phyloP scores from a whole-genome alignment of 139 green algal genomes.

The Chlorella sp. region DNA sequence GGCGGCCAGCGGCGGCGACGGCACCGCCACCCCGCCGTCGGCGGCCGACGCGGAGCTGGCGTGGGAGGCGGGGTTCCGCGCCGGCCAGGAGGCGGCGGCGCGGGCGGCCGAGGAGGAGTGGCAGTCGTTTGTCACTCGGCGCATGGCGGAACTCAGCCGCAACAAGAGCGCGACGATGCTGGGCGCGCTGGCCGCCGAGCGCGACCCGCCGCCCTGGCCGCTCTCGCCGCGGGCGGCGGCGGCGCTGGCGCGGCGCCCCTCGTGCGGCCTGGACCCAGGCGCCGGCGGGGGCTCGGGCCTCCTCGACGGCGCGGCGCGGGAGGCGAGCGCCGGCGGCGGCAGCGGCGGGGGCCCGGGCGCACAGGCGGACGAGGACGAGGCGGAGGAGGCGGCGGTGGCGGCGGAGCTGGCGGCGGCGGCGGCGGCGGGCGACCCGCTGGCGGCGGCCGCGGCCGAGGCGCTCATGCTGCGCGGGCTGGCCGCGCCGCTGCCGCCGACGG shows the following conservation, averaged over 20 bases:
- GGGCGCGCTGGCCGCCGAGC: too few relatives aligned
- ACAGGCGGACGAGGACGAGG: too few relatives aligned
- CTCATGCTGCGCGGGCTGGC: neutral
- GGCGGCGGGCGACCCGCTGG: neutral
- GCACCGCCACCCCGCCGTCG: conserved; percentile 78
- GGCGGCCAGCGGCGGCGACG: too few relatives aligned
- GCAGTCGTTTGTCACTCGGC: conserved; percentile 20
- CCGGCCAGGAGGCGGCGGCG: conserved; percentile 37
- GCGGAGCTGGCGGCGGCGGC: neutral
- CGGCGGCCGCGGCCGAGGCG: neutral
- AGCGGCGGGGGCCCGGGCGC: too few relatives aligned
- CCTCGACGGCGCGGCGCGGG: too few relatives aligned
- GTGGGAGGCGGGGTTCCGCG: conserved; percentile 43
- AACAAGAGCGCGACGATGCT: conserved; percentile 9
- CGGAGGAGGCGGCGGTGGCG: conserved; percentile 18
- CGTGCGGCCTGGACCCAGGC: too few relatives aligned
- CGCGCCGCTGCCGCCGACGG: neutral
- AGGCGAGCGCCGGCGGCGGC: too few relatives aligned
- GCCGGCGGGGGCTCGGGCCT: too few relatives aligned
- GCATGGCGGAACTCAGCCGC: conserved; percentile 26
- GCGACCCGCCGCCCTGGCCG: too few relatives aligned
- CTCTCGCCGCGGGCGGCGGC: too few relatives aligned
- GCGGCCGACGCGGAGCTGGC: conserved; percentile 31
- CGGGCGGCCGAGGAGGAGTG: conserved; percentile 32
- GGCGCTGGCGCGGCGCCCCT: too few relatives aligned